phyloP scores from a whole-genome alignment of 305 asterid genomes.

The Solanum hybrid region DNA sequence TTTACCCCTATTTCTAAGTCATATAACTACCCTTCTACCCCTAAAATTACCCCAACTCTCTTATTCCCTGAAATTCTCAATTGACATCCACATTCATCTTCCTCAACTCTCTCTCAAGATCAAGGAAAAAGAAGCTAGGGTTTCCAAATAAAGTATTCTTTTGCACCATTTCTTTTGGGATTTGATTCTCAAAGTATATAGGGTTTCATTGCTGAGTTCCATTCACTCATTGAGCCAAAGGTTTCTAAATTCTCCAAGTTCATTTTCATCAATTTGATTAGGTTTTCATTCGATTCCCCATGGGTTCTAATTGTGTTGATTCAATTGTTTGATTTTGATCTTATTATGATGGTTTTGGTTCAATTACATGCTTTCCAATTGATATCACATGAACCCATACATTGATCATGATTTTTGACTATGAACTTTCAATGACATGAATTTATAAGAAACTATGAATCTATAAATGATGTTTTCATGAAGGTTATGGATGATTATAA shows the following conservation, averaged over 20 bases:
- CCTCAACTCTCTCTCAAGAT: neutral
- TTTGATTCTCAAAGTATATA: neutral
- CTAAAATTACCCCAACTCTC: neutral
- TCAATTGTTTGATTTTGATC: neutral
- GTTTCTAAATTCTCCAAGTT: neutral
- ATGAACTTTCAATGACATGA: neutral
- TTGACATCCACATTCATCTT: neutral
- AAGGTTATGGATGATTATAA: neutral
- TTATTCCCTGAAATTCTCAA: neutral
- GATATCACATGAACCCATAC: neutral
- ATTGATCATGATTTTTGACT: neutral
- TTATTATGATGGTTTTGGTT: neutral
- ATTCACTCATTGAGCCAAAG: neutral
- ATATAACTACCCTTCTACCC: neutral
- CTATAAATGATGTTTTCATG: neutral
- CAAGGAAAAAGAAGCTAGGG: neutral
- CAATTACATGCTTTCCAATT: neutral
- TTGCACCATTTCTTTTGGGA: neutral
- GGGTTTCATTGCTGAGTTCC: neutral
- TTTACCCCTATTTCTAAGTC: no score
- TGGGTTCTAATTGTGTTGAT: neutral
- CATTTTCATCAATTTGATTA: neutral
- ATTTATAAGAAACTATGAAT: neutral
- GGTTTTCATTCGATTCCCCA: neutral
- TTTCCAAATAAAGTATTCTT: neutral